Evolutionary conservation across 805 yeast genomes (phyloP).

Genomic region (Lachancea sp.): DNA sequence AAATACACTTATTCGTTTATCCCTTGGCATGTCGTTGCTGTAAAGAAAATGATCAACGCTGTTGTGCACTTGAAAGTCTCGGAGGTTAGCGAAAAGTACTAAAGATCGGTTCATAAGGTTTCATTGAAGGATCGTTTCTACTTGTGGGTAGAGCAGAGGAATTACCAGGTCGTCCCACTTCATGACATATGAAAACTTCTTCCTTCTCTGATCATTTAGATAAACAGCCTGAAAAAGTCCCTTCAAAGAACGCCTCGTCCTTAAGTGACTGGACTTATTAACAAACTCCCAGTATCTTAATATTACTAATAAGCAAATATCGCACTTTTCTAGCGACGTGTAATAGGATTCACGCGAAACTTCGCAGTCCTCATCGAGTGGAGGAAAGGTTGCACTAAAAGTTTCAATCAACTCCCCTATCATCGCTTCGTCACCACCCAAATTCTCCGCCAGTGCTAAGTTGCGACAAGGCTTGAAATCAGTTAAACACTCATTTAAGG

Average conservation of each 20-base stretch:
- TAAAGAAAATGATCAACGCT: conserved; percentile 51
- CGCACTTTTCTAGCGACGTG: conserved; percentile 8
- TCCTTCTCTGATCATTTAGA: conserved; percentile 3
- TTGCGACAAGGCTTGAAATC: not conserved
- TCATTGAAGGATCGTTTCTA: not conserved
- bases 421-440: conserved; percentile 10
- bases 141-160: conserved; percentile 5
- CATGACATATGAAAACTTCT: not conserved
- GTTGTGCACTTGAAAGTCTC: conserved; percentile 51
- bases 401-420: conserved; percentile 9
- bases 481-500: conserved; percentile 13
- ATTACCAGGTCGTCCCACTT: conserved; percentile 1
- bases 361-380: conserved; percentile 3
- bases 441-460: conserved; percentile 9
- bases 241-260: not conserved
- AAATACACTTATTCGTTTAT: conserved; percentile 37
- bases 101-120: not conserved
- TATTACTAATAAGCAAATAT: conserved; percentile 10
- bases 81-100: conserved; percentile 14
- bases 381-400: conserved; percentile 13
- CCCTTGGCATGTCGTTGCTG: conserved; percentile 74
- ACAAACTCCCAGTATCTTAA: conserved; percentile 8
- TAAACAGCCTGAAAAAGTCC: not conserved
- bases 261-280: not conserved
- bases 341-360: not conserved